A percentile compares a stretch with the other conserved stretches of the same genome.
Evolutionary conservation across 495 filamentous ascomycete genomes (phyloP).

Genomic region (Aspergillus haitiensis): DNA sequence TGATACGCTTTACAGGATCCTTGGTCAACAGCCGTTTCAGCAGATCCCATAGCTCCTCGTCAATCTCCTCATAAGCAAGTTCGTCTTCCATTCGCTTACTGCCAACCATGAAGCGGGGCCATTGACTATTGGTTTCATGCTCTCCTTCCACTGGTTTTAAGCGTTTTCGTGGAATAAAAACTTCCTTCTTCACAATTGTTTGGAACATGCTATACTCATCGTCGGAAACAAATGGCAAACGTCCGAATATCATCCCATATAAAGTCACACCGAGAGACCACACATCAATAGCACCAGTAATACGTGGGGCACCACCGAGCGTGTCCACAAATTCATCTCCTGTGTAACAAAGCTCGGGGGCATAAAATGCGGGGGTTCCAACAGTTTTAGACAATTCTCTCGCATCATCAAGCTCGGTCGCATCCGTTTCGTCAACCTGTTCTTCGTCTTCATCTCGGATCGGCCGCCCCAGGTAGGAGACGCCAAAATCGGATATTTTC

Average conservation of each 20-base stretch:
- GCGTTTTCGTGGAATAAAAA: constrained; percentile 79
- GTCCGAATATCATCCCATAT: constrained; percentile 91
- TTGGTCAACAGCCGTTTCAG: constrained; percentile 81
- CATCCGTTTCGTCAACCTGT: constrained; percentile 78
- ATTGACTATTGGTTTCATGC: constrained; percentile 40
- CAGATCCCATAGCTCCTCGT: constrained; percentile 77
- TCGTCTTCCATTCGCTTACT: constrained; percentile 65
- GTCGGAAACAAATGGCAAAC: constrained; percentile 87
- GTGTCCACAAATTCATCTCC: constrained; percentile 49
- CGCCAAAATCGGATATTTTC: constrained; percentile 99
- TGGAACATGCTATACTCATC: constrained; percentile 89
- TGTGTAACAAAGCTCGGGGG: constrained; percentile 93
- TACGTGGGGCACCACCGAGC: constrained; percentile 48
- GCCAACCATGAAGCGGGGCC: constrained; percentile 32
- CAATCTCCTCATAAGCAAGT: constrained; percentile 81
- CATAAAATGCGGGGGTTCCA: constrained; percentile 96
- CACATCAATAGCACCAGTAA: constrained; percentile 82
- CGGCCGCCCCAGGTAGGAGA: constrained; percentile 90
- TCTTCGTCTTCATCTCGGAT: constrained; percentile 77
- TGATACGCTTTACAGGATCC: constrained; percentile 84
- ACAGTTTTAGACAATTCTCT: constrained; percentile 96
- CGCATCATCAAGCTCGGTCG: constrained; percentile 81
- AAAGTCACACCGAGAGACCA: constrained; percentile 97
- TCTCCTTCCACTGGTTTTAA: constrained; percentile 72
- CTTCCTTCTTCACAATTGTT: constrained; percentile 84